phyloP scores from a whole-genome alignment of 2,329 filamentous ascomycete genomes.

The Colletotrichum horii region DNA sequence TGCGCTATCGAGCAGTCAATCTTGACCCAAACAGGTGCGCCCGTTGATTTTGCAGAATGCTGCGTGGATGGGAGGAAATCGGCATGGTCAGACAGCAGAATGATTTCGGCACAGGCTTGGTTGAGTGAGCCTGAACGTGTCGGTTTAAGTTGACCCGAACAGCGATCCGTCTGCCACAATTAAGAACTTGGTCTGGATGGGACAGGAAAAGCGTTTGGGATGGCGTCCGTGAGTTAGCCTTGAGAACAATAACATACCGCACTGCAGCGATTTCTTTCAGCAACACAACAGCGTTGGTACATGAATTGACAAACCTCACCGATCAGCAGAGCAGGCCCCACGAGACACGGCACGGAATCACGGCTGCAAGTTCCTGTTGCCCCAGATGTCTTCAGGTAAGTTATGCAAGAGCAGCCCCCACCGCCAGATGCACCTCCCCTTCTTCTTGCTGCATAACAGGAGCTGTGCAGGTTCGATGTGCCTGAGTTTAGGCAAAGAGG shows the following conservation, averaged over 20 bases:
- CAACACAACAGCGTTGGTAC: not conserved
- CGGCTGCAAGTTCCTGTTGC: not conserved
- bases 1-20: not conserved
- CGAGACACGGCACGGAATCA: conserved; percentile 18
- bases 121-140: not conserved
- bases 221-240: conserved; percentile 20
- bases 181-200: not conserved
- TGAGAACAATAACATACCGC: conserved; percentile 13
- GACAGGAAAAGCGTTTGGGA: not conserved
- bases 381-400: conserved; percentile 4
- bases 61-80: not conserved
- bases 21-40: not conserved
- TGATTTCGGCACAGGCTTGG: not conserved
- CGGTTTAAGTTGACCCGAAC: conserved; percentile 3
- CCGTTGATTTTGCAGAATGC: not conserved
- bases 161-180: not conserved
- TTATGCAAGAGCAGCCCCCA: not conserved
- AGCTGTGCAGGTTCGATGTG: not conserved
- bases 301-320: conserved; percentile 3
- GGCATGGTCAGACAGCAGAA: not conserved
- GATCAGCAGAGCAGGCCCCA: not conserved
- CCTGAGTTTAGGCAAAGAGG: not conserved
- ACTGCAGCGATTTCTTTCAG: not conserved
- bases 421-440: not conserved
- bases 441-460: not conserved